phyloP scores from a whole-genome alignment of 305 asterid genomes.

The Fraxinus greggii region DNA sequence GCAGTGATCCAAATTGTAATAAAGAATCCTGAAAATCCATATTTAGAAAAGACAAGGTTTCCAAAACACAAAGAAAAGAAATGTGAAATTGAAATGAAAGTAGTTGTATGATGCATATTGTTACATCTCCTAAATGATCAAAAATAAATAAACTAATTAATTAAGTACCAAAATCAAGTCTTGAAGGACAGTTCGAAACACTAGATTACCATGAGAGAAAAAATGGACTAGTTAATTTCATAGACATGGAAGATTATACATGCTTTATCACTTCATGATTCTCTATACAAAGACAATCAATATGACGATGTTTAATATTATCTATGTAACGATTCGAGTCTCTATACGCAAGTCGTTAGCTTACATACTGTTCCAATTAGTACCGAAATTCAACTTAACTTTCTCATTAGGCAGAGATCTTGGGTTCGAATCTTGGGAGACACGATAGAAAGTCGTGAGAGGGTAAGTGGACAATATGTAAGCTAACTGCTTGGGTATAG shows the following conservation, averaged over 20 bases:
- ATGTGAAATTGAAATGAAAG: not conserved
- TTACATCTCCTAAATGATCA: not conserved
- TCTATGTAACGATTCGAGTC: too few relatives aligned
- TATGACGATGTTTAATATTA: not conserved
- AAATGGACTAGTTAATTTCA: not conserved
- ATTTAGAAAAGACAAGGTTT: not conserved
- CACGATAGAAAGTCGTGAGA: not conserved
- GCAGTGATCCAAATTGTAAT: conserved; percentile 73
- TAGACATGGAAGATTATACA: not conserved
- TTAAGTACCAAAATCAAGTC: not conserved
- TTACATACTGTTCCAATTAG: too few relatives aligned
- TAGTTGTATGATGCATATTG: not conserved
- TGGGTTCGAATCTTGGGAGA: not conserved
- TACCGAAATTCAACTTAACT: too few relatives aligned
- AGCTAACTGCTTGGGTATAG: not conserved
- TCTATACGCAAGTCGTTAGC: too few relatives aligned
- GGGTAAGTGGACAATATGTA: not conserved
- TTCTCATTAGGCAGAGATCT: too few relatives aligned
- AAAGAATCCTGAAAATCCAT: conserved; percentile 24
- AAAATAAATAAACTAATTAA: not conserved
- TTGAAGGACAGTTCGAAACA: not conserved
- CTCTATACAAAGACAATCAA: not conserved
- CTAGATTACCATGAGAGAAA: not conserved
- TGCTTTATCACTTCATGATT: not conserved
- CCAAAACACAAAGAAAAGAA: not conserved